Evolutionary conservation across 2,329 filamentous ascomycete genomes (phyloP).

Genomic region (Ascochyta rabiei): DNA sequence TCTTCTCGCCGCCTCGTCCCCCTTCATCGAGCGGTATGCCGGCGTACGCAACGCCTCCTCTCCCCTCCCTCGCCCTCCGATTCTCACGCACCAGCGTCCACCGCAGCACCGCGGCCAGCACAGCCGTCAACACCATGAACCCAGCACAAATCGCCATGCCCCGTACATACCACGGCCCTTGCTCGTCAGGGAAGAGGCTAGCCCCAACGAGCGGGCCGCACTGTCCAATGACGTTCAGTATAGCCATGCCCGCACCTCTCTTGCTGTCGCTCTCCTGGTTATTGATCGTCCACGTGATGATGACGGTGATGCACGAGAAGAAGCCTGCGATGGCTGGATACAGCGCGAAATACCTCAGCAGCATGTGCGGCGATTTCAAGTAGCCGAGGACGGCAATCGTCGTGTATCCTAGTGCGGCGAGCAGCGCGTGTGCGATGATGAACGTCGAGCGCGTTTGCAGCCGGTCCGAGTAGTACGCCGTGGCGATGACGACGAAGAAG

Average conservation of each 20-base stretch:
- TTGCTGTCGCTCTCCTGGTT: conserved; percentile 74
- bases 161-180: conserved; percentile 56
- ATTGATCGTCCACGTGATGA: conserved; percentile 88
- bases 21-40: conserved; percentile 37
- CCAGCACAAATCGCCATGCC: conserved; percentile 59
- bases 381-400: conserved; percentile 66
- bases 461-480: conserved; percentile 74
- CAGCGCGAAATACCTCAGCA: conserved; percentile 72
- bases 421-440: conserved; percentile 70
- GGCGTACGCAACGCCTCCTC: conserved; percentile 28
- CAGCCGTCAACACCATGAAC: conserved; percentile 56
- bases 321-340: conserved; percentile 82
- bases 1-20: neutral
- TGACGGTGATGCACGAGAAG: conserved; percentile 83
- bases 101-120: conserved; percentile 53
- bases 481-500: conserved; percentile 73
- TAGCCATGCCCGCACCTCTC: conserved; percentile 76
- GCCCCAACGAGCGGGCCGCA: conserved; percentile 69
- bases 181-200: conserved; percentile 59
- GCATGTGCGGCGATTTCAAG: conserved; percentile 34
- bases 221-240: conserved; percentile 83
- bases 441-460: conserved; percentile 66
- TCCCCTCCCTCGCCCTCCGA: conserved; percentile 11
- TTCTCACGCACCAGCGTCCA: conserved; percentile 46
- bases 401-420: conserved; percentile 60